Percentiles rank a stretch among this genome's conserved stretches.
These are phyloP conservation scores for Apostasia ramifera DNA, from an alignment of 106 monocot genomes.

Conservation along the genomic window DNA sequence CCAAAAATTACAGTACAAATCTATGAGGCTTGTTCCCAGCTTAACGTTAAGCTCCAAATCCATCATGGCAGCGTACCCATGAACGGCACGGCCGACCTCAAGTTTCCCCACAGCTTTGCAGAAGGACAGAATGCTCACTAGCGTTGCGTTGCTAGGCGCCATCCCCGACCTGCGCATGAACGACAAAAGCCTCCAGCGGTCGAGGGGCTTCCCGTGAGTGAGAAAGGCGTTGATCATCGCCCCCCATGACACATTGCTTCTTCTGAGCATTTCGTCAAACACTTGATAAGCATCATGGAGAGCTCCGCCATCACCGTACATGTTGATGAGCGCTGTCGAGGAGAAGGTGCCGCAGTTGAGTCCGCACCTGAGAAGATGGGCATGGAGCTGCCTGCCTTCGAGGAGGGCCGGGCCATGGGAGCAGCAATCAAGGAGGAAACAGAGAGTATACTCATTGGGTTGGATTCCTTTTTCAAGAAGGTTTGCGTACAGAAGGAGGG, in stretches of 20 bases:
- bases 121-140: constrained; percentile 1
- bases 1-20: constrained; percentile 26
- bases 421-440: no score
- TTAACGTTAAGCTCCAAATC: no score
- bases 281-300: neutral
- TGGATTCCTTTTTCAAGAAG: no score
- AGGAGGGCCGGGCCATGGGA: no score
- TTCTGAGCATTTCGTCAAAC: constrained; percentile 21
- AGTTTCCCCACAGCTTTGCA: constrained; percentile 9
- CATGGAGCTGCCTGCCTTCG: no score
- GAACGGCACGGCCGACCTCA: neutral
- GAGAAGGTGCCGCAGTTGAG: constrained; percentile 1
- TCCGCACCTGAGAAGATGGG: neutral
- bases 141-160: no score
- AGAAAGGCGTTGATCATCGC: constrained; percentile 11
- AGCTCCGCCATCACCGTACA: neutral
- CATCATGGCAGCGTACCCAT: no score
- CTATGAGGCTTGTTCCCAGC: constrained; percentile 4
- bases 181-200: no score
- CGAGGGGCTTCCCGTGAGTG: no score
- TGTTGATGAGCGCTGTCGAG: constrained; percentile 22
- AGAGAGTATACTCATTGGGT: no score
- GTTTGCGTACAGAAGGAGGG: no score
- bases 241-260: constrained; percentile 16
- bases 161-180: no score